A percentile compares a stretch with the other conserved stretches of the same genome.
phyloP scores from a whole-genome alignment of 106 monocot species.

The Platanthera zijinensis region DNA sequence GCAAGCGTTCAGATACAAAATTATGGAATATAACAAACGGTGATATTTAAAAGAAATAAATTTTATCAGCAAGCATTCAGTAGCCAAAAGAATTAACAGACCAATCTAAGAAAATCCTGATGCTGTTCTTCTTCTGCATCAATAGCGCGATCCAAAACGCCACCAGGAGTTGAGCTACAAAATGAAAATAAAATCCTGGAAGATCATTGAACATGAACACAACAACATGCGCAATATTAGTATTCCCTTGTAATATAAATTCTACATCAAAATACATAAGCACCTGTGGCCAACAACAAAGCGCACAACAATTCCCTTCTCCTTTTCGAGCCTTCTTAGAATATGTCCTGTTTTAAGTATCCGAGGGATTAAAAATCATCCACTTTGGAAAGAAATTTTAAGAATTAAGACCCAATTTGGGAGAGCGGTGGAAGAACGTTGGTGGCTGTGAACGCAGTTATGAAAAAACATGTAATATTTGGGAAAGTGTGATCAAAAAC shows the following conservation, averaged over 20 bases:
- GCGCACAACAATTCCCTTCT: slow-evolving; percentile 19
- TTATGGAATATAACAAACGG: background rate
- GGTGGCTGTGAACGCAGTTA: too few relatives aligned
- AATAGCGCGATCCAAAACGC: slow-evolving; percentile 19
- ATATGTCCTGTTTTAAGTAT: slow-evolving; percentile 11
- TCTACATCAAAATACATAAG: background rate
- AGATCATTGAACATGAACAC: background rate
- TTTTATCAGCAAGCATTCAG: background rate
- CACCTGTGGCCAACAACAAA: slow-evolving; percentile 25
- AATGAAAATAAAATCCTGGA: background rate
- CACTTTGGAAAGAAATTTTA: background rate
- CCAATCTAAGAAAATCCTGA: slow-evolving; percentile 23
- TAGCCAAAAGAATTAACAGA: background rate
- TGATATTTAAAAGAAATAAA: too few relatives aligned
- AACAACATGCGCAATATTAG: background rate
- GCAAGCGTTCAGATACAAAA: background rate
- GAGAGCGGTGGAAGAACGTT: too few relatives aligned
- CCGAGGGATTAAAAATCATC: background rate
- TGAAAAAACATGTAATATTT: too few relatives aligned
- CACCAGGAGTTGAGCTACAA: slow-evolving; percentile 19
- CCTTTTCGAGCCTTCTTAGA: slow-evolving; percentile 13
- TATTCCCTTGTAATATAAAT: background rate
- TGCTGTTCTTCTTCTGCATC: slow-evolving; percentile 16
- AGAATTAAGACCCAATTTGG: background rate
- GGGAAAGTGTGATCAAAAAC: too few relatives aligned